Evolutionary conservation across 2,329 filamentous ascomycete genomes (phyloP), one percentile per base, ranked within the genome.

Genomic region (Lasiodiplodia hormozganensis): DNA sequence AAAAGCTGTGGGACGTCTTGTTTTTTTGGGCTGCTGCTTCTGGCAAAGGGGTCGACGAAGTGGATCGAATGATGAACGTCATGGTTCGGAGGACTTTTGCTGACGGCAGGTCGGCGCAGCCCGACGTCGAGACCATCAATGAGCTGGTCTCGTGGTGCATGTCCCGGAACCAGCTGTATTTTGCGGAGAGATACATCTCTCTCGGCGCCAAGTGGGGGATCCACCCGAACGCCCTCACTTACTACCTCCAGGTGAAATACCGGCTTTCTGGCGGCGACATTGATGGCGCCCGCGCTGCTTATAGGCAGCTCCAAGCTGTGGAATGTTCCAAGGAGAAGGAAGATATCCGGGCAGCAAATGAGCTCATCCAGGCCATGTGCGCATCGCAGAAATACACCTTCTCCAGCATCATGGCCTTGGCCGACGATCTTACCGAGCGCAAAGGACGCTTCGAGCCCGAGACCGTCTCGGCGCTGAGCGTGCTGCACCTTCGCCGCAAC

Each of bases 71-170:
- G 88, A 87, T 96, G 69, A 83, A 87, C 53, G 84, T 89, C 23
- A 90, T 93, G 85, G 78, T 83, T n/a, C 78, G 82, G 47, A 81
- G 84, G 60, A 85, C 83, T 70, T 74, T 81, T 65, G 77, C 84
- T 70, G 78, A 85, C 68, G 76, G 83, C 68, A 80, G 81, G 18
- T 72, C 85, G 3, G 78, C 82, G 8, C 68, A 74, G 7, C 88
- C 93, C 0, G 90, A 92, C 67, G 89, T 89, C 7, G 81, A 85
- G 3, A 93, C 91, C 6, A 89, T 98, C 73, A 97, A 98, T 75
- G 82, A 84, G 6, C 84, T 98, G 31, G 85, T 98, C 21, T 86
- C 88, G 65, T 89, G 90, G 68, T 92, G 93, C 11, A 89, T 90
- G 71, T 86, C 87, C n/a, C 85, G 86, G 67, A 84, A 89, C 12